A percentile compares a stretch with the other conserved stretches of the same genome.
phyloP scores from a whole-genome alignment of 2,329 filamentous ascomycete genomes.

The Ambrosiella beaveri region DNA sequence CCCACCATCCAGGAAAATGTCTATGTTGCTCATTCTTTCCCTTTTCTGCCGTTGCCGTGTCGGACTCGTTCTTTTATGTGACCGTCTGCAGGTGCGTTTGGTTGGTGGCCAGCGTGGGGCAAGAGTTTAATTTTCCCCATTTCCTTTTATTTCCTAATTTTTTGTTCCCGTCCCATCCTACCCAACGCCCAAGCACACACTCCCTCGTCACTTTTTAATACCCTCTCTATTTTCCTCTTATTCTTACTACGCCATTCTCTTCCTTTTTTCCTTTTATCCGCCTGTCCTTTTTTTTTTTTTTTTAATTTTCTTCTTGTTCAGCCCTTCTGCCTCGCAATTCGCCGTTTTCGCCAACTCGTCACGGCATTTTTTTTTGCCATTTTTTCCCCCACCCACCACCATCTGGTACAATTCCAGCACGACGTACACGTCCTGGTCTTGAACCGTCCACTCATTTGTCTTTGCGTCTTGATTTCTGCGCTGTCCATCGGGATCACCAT shows the following conservation, averaged over 20 bases:
- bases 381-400: slow-evolving; percentile 17
- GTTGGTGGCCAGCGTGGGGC: neutral
- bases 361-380: slow-evolving; percentile 13
- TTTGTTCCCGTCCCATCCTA: neutral
- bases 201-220: neutral
- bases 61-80: neutral
- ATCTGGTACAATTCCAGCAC: slow-evolving; percentile 21
- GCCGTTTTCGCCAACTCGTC: slow-evolving; percentile 4
- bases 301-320: neutral
- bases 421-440: slow-evolving; percentile 31
- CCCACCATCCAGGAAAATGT: neutral
- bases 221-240: slow-evolving; percentile 4
- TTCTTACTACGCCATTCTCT: neutral
- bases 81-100: neutral
- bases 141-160: slow-evolving; percentile 1
- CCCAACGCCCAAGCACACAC: neutral
- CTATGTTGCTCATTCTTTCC: neutral
- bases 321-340: slow-evolving; percentile 3
- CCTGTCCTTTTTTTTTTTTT: slow-evolving; percentile 1
- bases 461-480: slow-evolving; percentile 10
- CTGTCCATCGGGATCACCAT: slow-evolving; percentile 4
- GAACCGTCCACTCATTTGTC: slow-evolving; percentile 18
- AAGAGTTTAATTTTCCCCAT: neutral
- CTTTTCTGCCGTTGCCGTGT: neutral
- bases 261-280: slow-evolving; percentile 1